Evolutionary conservation across 2,329 filamentous ascomycete species (phyloP), one percentile per base, ranked within the genome.

Genomic region (Talaromyces sp.): DNA sequence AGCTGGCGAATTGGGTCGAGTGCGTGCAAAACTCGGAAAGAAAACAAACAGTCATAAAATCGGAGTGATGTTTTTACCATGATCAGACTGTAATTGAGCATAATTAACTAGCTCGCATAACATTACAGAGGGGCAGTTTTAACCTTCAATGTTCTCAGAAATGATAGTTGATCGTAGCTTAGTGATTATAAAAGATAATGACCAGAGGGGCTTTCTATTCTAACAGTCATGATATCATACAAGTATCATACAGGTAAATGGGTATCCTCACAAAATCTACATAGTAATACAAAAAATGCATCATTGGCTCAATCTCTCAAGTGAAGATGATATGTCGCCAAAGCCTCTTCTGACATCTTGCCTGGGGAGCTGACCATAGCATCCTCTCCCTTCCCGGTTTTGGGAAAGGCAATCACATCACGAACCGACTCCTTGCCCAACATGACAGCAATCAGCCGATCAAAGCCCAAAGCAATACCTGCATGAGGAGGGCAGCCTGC

Each of bases 351-450:
- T 0, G 83, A 89, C 64, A 96, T 80, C 64, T 73, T 74, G 56
- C 87, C 87, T 0, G 95, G 95, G 64, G 90, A 90, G 67, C 85
- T 86, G 2, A 96, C 91, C 74, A 96, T 84, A 60, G 86, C 75
- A 76, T 99, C 95, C 70, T 96, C 90, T 0, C 95, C 93, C 72
- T 87, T 92, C 63, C 91, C 92, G 63, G 86, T 93, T 80, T 99
- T 99, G 0, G 95, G 96, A 70, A 99, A 99, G 0, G 93, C 93
- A 74, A 99, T 97, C 1, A 99, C 93, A 77, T 99, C 93, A 62
- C 90, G 82, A 3, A 99, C 89, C 1, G 89, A 92, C 11, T 89
- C 82, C 32, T 84, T 88, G 1, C 88, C 89, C 24, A 89, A 84
- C 81, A 99, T 84, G 0, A 96, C 79, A 0, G 93, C 89, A 43